A percentile compares a stretch with the other conserved stretches of the same genome.
Evolutionary conservation across 1,139 yeast species (phyloP).

Genomic region (Yueomyces sp.): DNA sequence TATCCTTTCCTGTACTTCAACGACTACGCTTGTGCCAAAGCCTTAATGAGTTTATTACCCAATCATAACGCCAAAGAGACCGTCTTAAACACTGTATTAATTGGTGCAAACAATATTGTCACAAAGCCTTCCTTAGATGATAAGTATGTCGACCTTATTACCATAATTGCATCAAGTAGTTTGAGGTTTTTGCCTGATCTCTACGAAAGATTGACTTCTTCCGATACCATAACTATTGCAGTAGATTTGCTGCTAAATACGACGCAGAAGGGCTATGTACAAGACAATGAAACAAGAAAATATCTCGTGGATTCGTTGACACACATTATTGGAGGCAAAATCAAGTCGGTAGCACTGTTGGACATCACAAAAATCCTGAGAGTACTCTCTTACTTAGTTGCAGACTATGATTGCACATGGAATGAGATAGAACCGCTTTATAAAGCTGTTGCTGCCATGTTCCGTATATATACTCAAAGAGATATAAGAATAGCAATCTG

Average conservation of each 20-base stretch:
- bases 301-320: constrained; percentile 48
- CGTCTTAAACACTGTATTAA: constrained; percentile 46
- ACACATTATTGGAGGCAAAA: constrained; percentile 50
- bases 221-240: constrained; percentile 41
- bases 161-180: constrained; percentile 44
- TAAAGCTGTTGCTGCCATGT: constrained; percentile 43
- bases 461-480: constrained; percentile 45
- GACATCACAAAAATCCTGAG: constrained; percentile 50
- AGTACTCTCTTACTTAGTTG: constrained; percentile 43
- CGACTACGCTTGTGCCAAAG: constrained; percentile 40
- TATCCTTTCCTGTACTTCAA: constrained; percentile 44
- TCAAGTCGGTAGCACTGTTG: constrained; percentile 37
- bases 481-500: constrained; percentile 51
- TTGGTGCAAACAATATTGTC: constrained; percentile 40
- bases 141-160: constrained; percentile 36
- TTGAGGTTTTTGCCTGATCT: constrained; percentile 39
- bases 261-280: constrained; percentile 48
- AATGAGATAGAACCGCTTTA: constrained; percentile 44
- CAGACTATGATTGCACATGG: constrained; percentile 40
- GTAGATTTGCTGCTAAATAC: constrained; percentile 42
- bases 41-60: constrained; percentile 43
- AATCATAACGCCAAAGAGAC: constrained; percentile 52
- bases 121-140: constrained; percentile 30
- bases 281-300: constrained; percentile 43
- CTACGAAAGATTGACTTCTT: constrained; percentile 31